Evolutionary conservation across 2,329 filamentous ascomycete genomes (phyloP).

Genomic region (Beauveria caledonica): DNA sequence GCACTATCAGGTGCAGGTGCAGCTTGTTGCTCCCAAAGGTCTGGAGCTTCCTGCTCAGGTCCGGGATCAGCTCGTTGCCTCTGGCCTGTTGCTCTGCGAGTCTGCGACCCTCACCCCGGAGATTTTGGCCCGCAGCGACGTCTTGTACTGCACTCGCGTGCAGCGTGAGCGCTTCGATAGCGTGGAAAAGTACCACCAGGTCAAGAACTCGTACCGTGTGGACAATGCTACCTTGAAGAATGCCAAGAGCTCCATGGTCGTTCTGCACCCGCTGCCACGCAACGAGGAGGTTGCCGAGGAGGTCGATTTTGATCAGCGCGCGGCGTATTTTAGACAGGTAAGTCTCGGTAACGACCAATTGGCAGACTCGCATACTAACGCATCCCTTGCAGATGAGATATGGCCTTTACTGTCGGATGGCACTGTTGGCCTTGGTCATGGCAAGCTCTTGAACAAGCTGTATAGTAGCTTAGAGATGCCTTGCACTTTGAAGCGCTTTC

Average conservation of each 20-base stretch:
- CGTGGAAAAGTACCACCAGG: constrained; percentile 68
- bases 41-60: constrained; percentile 71
- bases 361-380: background rate
- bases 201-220: constrained; percentile 84
- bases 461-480: constrained; percentile 6
- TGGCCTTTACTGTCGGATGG: constrained; percentile 97
- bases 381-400: constrained; percentile 73
- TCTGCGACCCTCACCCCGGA: constrained; percentile 75
- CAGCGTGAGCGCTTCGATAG: constrained; percentile 94
- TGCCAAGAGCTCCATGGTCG: constrained; percentile 86
- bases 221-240: constrained; percentile 85
- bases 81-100: constrained; percentile 71
- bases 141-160: constrained; percentile 93
- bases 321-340: constrained; percentile 98
- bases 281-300: constrained; percentile 92
- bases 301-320: constrained; percentile 93
- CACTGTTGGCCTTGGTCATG: constrained; percentile 89
- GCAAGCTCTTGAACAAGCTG: constrained; percentile 21
- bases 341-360: constrained; percentile 32
- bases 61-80: constrained; percentile 59
- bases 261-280: constrained; percentile 90
- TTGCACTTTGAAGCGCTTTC: constrained; percentile 7
- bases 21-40: constrained; percentile 77
- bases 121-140: constrained; percentile 77
- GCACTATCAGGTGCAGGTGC: constrained; percentile 91